A percentile compares a stretch with the other conserved stretches of the same genome.
phyloP scores from a whole-genome alignment of 805 yeast genomes.

The Ogataea corticis region DNA sequence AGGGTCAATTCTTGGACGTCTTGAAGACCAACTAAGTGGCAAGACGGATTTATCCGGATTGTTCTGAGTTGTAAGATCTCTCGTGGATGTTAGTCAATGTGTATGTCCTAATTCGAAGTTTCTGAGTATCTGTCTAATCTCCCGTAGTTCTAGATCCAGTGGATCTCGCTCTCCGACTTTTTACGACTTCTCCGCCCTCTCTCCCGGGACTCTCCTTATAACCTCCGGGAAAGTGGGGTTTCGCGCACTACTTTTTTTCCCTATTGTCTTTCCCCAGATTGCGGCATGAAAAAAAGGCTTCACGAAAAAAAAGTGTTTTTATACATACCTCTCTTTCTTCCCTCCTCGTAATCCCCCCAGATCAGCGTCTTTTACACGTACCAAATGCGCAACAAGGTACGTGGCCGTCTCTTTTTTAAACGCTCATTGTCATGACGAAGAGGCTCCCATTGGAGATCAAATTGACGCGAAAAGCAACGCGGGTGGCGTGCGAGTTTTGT shows the following conservation, averaged over 20 bases:
- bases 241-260: not conserved
- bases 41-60: too few species aligned
- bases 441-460: conserved; percentile 55
- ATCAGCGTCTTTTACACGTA: too few species aligned
- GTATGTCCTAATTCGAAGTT: too few species aligned
- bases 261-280: conserved; percentile 5
- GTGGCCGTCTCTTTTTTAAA: too few species aligned
- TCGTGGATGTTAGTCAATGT: too few species aligned
- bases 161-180: not conserved
- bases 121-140: too few species aligned
- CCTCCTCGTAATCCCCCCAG: too few species aligned
- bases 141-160: too few species aligned
- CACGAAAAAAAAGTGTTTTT: too few species aligned
- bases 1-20: conserved; percentile 68
- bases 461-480: conserved; percentile 57
- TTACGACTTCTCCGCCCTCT: not conserved
- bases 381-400: too few species aligned
- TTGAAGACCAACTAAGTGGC: conserved; percentile 57
- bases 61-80: too few species aligned
- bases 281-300: not conserved
- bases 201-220: not conserved
- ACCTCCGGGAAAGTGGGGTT: conserved; percentile 2
- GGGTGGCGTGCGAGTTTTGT: conserved; percentile 72
- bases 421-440: conserved; percentile 52
- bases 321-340: too few species aligned